Evolutionary conservation across 73 alveolate genomes (phyloP), one percentile per base, ranked within the genome.

Genomic region (Paramecium caudatum): DNA sequence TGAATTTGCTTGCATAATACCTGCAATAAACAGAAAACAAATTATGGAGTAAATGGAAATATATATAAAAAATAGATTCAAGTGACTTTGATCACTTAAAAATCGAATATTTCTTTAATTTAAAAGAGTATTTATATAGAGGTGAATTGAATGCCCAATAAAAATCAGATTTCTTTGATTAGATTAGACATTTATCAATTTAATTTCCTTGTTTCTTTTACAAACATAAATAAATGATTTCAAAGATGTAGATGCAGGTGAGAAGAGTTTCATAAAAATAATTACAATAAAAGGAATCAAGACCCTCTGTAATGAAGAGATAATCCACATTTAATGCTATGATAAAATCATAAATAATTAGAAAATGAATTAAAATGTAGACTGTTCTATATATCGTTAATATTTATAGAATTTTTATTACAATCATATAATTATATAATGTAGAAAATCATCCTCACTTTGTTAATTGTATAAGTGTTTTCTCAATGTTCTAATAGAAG

Each of bases 231-330:
- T 74, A 41, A 74, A 74, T 37, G 65, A 74, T 30, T 17, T 43
- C 62, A 17, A 74, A 74, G 47, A 74, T 74, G 65, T 10, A 74
- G 2, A 19, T 47, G 17, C 23, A 30, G 16, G 47, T 74, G 5
- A 74, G 68, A 74, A 41, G 88, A 74, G 88, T 74, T 0, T 74
- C 88, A 19, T 74, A 74, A 13, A 37, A 45, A 9, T 10, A 74
- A 41, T 74, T 36, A 12, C 9, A 30, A 27, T 41, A 74, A 74
- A 74, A 43, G 61, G 83, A 30, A 10, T 10, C 83, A 30, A 55
- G 80, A 27, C 80, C 80, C 23, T 55, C 80, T 0, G 4, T 27
- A 10, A 55, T 55, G 80, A 55, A 55, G 46, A 55, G 80, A 55
- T 55, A 55, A 21, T 55, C 80, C 23, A 55, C 80, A 16, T 55